Base-by-base conservation (phyloP, 139 green algal genomes). In the Chlamydomonas incerta region DNA sequence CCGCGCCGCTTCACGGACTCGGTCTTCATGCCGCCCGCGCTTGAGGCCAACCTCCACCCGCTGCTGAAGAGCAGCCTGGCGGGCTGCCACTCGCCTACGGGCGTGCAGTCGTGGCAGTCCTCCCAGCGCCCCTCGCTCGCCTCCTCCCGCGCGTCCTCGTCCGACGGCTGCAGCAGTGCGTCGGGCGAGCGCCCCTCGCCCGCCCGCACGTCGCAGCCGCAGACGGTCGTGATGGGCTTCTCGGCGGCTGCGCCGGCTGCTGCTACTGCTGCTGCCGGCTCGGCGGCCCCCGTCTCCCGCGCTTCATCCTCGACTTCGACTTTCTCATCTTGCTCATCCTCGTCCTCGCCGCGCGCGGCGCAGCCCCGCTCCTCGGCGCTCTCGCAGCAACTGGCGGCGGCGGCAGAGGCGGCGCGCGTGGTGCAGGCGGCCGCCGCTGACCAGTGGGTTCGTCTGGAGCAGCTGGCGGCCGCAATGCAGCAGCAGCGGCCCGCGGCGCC, bases 1-100 rank as follows among this genome's bases (percentile, higher is more conserved):
- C 77, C 77, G 5, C 77, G 77, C 21, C 77, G 77, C 17, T 83
- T 83, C 63, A 15, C 77, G 3, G 77, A 83, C 46, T 17, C 29
- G 18, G 29, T 83, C 11, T 74, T 55, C 63, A 34, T 46, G 8
- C 75, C 75, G 26, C 75, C 75, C 0, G 34, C 63, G 15, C 57
- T 62, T 8, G 41, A 50, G 20, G 58, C 47, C 13, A 34, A 9
- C 34, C 63, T 83, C 17, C 77, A 83, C 47, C 77, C 77, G 1
- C 41, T 46, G 29, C 63, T 83, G n/a, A 50, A 50, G 41, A 50
- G 41, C 41, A 50, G 41, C 41, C 41, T 50, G 5, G 41, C 41
- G 41, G 41, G 41, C 6, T 50, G 41, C 28, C 34, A 29, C 41
- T 83, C 77, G 10, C 77, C 77, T n/a, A 74, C 34, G 0, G 71